A percentile compares a stretch with the other conserved stretches of the same genome.
phyloP scores from a whole-genome alignment of 2,329 filamentous ascomycete species.

The Neopestalotiopsis sp. region DNA sequence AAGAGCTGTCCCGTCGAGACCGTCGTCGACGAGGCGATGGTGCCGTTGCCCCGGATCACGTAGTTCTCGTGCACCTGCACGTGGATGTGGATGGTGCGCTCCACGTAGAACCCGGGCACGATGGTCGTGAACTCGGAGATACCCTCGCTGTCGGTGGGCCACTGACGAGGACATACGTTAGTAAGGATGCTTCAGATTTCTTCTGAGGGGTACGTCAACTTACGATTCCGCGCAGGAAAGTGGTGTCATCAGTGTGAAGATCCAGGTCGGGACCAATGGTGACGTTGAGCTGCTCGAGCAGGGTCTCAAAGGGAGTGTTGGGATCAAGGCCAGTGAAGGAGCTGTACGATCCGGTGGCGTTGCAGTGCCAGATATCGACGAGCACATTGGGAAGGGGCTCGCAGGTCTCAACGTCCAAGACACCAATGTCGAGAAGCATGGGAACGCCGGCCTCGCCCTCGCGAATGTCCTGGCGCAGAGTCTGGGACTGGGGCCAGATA shows the following conservation, averaged over 20 bases:
- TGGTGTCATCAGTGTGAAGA: conserved; percentile 35
- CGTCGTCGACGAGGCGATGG: conserved; percentile 23
- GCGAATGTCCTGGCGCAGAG: conserved; percentile 43
- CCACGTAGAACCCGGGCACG: conserved; percentile 30
- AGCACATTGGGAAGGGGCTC: conserved; percentile 39
- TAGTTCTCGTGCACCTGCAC: conserved; percentile 25
- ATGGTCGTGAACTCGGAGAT: conserved; percentile 32
- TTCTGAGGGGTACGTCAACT: background rate
- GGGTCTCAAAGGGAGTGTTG: conserved; percentile 32
- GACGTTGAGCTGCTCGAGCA: conserved; percentile 35
- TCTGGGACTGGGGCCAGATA: conserved; percentile 47
- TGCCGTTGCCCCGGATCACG: conserved; percentile 24
- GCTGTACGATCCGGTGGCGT: conserved; percentile 50
- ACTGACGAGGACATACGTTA: conserved; percentile 14
- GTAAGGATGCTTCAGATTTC: background rate
- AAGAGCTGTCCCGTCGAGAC: conserved; percentile 24
- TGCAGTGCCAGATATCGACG: conserved; percentile 52
- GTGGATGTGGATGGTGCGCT: conserved; percentile 29
- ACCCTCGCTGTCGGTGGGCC: conserved; percentile 32
- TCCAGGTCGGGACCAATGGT: conserved; percentile 27
- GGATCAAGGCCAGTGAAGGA: conserved; percentile 35
- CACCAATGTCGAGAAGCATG: conserved; percentile 47
- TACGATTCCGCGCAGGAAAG: conserved; percentile 33
- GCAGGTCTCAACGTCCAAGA: conserved; percentile 51
- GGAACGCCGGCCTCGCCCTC: conserved; percentile 46